Evolutionary conservation across 1,139 yeast genomes (phyloP), one percentile per base, ranked within the genome.

Genomic region (Geotrichum reessii): DNA sequence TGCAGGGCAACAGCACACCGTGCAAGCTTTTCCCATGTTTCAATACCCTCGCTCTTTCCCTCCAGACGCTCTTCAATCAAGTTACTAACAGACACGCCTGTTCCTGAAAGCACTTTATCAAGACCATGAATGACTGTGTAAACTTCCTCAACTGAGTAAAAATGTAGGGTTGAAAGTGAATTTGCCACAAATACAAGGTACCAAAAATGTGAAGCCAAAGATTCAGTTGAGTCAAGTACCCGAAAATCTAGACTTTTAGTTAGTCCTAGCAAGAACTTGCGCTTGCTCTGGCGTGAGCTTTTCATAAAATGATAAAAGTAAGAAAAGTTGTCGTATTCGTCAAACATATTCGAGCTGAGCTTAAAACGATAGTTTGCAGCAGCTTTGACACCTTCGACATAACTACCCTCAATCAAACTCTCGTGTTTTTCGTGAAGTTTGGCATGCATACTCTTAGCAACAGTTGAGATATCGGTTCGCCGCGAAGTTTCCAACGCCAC

Each of bases 401-500:
- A 84, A 59, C 84, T 79, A 1, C 84, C 74, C 58, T 86, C 91
- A 28, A 87, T 79, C 66, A 90, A 74, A 1, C 90, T 81, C 67
- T 87, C 92, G 66, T 87, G 84, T 63, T 83, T 86, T 22, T 81
- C 84, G 64, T 80, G 82, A 9, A 89, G 68, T 3, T 78, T 81
- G 28, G 68, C 68, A 64, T 87, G 87, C 59, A 87, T 73, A 1
- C 76, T 78, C 1, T 74, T 62, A 0, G 92, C 88, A 9, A 79
- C 71, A 1, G 70, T 70, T 44, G 78, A 74, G 28, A 86, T 75
- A n/a, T 71, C 70, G 1, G 67, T 67, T 28, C 75, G 72, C 0
- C 75, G 70, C 1, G 90, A 82, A 0, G 88, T 78, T 61, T 85
- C 84, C 49, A 90, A 73, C 0, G 93, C 93, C 58, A 89, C 79